These are phyloP conservation scores for Phalaenopsis equestris DNA, from an alignment of 106 monocot genomes.

Conservation along the genomic window DNA sequence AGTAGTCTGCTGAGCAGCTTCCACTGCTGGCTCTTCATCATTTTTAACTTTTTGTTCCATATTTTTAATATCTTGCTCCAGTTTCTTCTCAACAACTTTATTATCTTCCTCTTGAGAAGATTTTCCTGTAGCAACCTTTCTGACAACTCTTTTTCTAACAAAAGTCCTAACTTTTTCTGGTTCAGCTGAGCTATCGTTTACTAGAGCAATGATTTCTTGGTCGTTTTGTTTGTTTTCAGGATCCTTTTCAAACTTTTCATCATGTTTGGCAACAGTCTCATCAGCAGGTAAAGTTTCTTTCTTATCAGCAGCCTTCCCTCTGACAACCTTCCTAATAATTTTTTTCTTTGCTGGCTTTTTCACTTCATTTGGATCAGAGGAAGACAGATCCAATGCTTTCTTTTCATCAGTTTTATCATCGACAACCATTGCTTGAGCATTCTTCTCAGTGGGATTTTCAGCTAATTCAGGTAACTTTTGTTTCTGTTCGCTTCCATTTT, in stretches of 20 bases:
- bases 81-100: slow-evolving; percentile 15
- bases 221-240: slow-evolving; percentile 13
- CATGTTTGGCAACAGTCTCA: slow-evolving; percentile 16
- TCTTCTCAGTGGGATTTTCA: slow-evolving; percentile 19
- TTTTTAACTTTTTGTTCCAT: slow-evolving; percentile 12
- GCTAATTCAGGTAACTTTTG: slow-evolving; percentile 14
- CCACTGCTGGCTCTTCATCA: slow-evolving; percentile 16
- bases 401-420: slow-evolving; percentile 12
- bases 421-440: slow-evolving; percentile 7
- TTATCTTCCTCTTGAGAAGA: slow-evolving; percentile 26
- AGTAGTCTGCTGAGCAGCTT: slow-evolving; percentile 15
- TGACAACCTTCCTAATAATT: slow-evolving; percentile 50
- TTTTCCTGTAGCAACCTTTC: slow-evolving; percentile 25
- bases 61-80: slow-evolving; percentile 17
- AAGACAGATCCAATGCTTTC: slow-evolving; percentile 6
- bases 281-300: slow-evolving; percentile 23
- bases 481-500: slow-evolving; percentile 20
- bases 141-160: slow-evolving; percentile 33
- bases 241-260: slow-evolving; percentile 24
- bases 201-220: slow-evolving; percentile 11
- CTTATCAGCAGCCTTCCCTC: slow-evolving; percentile 33
- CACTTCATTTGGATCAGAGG: slow-evolving; percentile 11
- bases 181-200: slow-evolving; percentile 10
- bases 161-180: slow-evolving; percentile 25
- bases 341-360: slow-evolving; percentile 39